Conservation (phyloP, 202 grass and related monocot genomes). For the Hordeum pubiflorum region DNA sequence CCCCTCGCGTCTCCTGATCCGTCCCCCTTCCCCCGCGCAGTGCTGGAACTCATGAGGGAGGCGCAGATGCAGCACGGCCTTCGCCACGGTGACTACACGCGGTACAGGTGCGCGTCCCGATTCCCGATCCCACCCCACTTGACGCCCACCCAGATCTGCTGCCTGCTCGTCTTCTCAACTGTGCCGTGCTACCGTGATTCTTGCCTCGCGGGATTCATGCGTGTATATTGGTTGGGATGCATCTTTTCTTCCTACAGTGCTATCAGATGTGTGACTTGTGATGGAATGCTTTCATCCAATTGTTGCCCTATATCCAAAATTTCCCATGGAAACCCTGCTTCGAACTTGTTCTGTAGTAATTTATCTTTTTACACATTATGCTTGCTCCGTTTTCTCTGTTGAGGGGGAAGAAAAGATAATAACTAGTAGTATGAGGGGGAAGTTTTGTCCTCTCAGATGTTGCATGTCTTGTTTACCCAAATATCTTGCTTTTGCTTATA, state of each 20-base stretch:
- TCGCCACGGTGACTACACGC: slow-evolving; percentile 83
- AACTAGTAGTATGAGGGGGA: not conserved
- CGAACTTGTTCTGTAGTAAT: not conserved
- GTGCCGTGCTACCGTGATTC: not conserved
- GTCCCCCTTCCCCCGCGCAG: slow-evolving; percentile 23
- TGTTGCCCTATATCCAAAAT: not conserved
- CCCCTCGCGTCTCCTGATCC: not conserved
- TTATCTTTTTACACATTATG: not conserved
- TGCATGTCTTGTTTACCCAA: slow-evolving; percentile 2
- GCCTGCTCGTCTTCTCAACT: not conserved
- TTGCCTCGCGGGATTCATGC: not conserved
- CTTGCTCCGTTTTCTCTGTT: not conserved
- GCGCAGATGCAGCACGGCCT: slow-evolving; percentile 97
- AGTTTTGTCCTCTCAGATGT: not conserved
- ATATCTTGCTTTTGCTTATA: not conserved
- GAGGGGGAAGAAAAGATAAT: no score
- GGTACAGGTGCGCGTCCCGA: slow-evolving; percentile 48
- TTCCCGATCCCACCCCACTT: not conserved
- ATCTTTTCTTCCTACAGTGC: not conserved
- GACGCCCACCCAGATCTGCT: slow-evolving; percentile 28
- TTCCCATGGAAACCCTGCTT: not conserved
- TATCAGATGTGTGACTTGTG: not conserved
- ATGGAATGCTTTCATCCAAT: not conserved
- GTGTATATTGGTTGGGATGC: not conserved
- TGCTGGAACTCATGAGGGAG: slow-evolving; percentile 78